Base-by-base conservation (phyloP, 2,329 filamentous ascomycete genomes). In the Talaromyces verruculosus region DNA sequence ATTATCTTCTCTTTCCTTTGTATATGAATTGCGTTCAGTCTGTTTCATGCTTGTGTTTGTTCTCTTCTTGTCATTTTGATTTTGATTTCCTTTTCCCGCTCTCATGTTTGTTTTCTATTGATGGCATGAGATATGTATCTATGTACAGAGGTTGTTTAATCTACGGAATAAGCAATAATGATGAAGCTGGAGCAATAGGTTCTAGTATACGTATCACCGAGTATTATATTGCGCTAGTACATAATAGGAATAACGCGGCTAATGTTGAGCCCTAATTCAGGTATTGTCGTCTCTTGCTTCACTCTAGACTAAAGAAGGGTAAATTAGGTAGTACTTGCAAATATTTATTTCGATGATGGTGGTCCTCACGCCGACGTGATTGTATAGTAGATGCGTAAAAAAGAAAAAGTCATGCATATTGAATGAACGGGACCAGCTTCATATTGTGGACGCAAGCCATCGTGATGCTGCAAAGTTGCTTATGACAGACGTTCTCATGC, bases 41-140 rank as follows among this genome's bases (percentile, higher is more conserved):
- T 25, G 25, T 25, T 25, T 25, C 25, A 3, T 25, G 0, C 25
- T 25, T 25, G 25, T 25, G 25, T 25, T 30, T 15, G 19, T 37
- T 37, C n/a, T 22, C 25, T 45, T 49, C 37, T 35, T 62, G 22
- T 47, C 25, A 7, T 25, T 51, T 63, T 51, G 33, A 30, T 63
- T 59, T 45, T 49, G 15, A 45, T 28, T 57, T 45, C 33, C 33
- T 65, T 35, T 62, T 28, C 22, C 30, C 6, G 37, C 3, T 8
- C 22, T 53, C 35, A 61, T 30, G 39, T 65, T 61, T 57, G 37
- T 58, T 59, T 61, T 51, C 22, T 47, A 22, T 57, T 30, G 51
- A 47, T 47, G 60, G 37, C 43, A 66, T 51, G 65, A 66, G 60
- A 53, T 53, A 66, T 66, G 65, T 66, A 66, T 63, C 61, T 66